Evolutionary conservation across 75 land plant genomes (phyloP), one percentile per base, ranked within the genome.

Genomic region (Picea sitchensis): DNA sequence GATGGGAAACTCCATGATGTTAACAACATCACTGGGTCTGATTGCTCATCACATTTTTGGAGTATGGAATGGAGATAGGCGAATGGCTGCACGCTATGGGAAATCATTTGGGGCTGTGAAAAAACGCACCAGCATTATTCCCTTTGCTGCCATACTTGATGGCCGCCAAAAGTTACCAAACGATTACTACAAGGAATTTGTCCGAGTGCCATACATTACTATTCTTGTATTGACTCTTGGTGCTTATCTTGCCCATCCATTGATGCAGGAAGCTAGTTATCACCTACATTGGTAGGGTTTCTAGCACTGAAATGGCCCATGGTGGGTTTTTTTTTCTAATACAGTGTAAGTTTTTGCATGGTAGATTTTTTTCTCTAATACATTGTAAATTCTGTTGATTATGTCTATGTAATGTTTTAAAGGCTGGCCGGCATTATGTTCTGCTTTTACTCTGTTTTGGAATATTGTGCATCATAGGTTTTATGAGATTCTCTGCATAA

Each of bases 1-100:
- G 99, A 93, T 95, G 31, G 99, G 95, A 21, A 95, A 90, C 84
- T 90, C 99, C 7, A 92, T 96, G 56, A 87, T 91, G 47, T 79
- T 87, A 32, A 88, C 99, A 51, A 93, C 99, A 9, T 96, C 99
- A 2, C 6, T 93, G 31, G 99, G 99, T 14, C 84, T 96, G 26
- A 89, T 95, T 47, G 95, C 91, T 14, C 99, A 96, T 81, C 99
- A 96, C 77, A 78, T 96, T 8, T 96, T 95, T 81, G 99, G 98
- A 56, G 99, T 91, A 30, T 96, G 98, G 99, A 95, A 96, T 84
- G 99, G 99, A 20, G 99, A 96, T 71, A 81, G 92, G 69, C 81
- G 99, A 60, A 74, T 96, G 59, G 86, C 90, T 47, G 65, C 58
- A 68, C 82, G 90, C 57, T 91, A 96, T 83, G 98, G 99, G 4